These are phyloP conservation scores for Auricularia heimuer DNA, from an alignment of 768 basidiomycete genomes.

Conservation along the genomic window DNA sequence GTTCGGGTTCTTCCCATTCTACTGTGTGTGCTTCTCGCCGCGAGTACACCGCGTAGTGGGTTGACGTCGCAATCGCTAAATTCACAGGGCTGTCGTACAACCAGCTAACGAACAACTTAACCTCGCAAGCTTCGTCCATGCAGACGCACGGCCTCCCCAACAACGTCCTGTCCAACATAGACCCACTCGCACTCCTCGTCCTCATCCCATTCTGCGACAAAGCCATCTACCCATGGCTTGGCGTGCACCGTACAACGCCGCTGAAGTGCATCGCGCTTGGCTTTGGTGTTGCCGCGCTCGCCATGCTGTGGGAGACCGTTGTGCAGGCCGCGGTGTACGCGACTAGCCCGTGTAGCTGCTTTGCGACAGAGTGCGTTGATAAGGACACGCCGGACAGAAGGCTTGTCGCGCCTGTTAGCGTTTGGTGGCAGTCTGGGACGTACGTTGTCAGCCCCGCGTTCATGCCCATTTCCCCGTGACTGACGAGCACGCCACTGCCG, in stretches of 20 bases:
- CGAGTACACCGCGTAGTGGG: background rate
- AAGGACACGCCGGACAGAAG: constrained; percentile 35
- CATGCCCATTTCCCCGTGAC: too few species aligned
- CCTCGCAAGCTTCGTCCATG: constrained; percentile 75
- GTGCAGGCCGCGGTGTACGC: constrained; percentile 32
- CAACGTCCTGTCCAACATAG: constrained; percentile 67
- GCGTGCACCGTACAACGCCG: constrained; percentile 44
- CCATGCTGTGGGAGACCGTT: constrained; percentile 62
- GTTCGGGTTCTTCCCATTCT: constrained; percentile 54
- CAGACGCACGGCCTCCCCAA: constrained; percentile 59
- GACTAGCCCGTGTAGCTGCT: constrained; percentile 37
- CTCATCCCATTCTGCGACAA: constrained; percentile 47
- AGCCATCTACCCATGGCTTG: constrained; percentile 45
- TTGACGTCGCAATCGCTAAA: background rate
- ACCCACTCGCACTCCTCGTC: constrained; percentile 67
- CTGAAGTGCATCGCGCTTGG: constrained; percentile 52
- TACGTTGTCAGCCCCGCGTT: constrained; percentile 11
- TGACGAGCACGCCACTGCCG: background rate
- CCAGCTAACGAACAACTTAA: constrained; percentile 69
- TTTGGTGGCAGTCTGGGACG: constrained; percentile 69
- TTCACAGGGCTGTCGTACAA: constrained; percentile 62
- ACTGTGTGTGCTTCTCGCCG: constrained; percentile 33
- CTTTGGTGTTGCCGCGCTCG: constrained; percentile 41
- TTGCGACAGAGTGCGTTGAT: constrained; percentile 38
- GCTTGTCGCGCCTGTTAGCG: constrained; percentile 52